Evolutionary conservation across 495 filamentous ascomycete species (phyloP), one percentile per base, ranked within the genome.

Genomic region (Talaromyces proteolyticus): DNA sequence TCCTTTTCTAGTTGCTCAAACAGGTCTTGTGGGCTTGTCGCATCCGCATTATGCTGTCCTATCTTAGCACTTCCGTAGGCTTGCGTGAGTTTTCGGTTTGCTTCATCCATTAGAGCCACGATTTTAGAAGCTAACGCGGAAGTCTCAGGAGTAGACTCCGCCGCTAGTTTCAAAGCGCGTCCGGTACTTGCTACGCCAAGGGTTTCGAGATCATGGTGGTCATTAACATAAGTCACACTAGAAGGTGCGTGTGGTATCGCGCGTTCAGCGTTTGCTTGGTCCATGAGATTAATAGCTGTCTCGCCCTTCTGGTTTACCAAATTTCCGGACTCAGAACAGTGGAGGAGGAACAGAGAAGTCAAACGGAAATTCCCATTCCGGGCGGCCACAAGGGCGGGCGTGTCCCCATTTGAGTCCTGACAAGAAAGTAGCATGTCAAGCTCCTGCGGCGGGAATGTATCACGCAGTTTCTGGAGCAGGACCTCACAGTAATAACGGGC

Each of bases 401-500:
- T 96, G 59, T 97, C 91, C 21, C 91, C 92, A 36, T 87, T 80
- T 14, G 81, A 66, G 62, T 98, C 92, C 58, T 88, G 86, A 18
- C 73, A 96, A 77, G 39, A 95, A 60, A 73, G 49, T 25, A 72
- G 18, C 87, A 75, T 62, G 42, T 86, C 83, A 17, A 96, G 76
- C 42, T 88, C 83, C 48, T 84, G 78, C 16, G 79, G 75, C 8
- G 80, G 73, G 46, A 78, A 77, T 1, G 78, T 75, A 54, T 91
- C 84, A 49, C 78, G 76, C 20, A 98, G 72, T 65, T 85, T 91
- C 64, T 91, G 87, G 23, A 96, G 75, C n/a, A 96, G 77, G 47
- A 86, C 81, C 59, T 96, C 91, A 25, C 95, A 80, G 62, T 98
- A 98, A 60, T 97, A 96, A 14, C 87, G 80, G 17, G 89, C 88